phyloP scores from a whole-genome alignment of 2,329 filamentous ascomycete genomes.

The Diplodia sapinea region DNA sequence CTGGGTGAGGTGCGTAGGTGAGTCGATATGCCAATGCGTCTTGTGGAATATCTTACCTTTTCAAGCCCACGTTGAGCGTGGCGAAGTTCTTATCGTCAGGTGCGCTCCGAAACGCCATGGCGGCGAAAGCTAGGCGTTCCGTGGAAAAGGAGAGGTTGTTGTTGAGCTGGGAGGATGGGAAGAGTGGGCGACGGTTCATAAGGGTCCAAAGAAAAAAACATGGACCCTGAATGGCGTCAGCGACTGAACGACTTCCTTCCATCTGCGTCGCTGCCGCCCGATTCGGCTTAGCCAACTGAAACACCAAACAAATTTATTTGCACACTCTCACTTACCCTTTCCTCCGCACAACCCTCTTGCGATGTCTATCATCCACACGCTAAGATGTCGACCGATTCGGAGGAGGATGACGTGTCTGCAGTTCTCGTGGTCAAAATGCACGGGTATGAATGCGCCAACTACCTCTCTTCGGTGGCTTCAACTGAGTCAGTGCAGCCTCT shows the following conservation, averaged over 20 bases:
- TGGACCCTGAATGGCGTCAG: neutral
- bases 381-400: too few relatives aligned
- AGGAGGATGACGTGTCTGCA: too few relatives aligned
- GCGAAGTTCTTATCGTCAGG: neutral
- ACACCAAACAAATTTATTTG: too few relatives aligned
- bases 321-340: too few relatives aligned
- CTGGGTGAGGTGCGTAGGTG: neutral
- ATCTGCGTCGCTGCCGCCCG: neutral
- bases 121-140: neutral
- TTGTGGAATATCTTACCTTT: neutral
- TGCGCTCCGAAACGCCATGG: neutral
- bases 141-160: neutral
- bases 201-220: too few relatives aligned
- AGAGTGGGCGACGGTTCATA: neutral
- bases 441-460: too few relatives aligned
- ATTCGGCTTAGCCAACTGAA: neutral
- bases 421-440: too few relatives aligned
- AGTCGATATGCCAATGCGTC: too few relatives aligned
- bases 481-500: too few relatives aligned
- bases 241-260: neutral
- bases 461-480: too few relatives aligned
- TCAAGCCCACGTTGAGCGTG: neutral
- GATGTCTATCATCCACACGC: too few relatives aligned
- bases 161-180: neutral
- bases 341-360: too few relatives aligned